A percentile compares a stretch with the other conserved stretches of the same genome.
These are phyloP conservation scores for Penicillium sclerotiorum DNA, from an alignment of 2,329 filamentous ascomycete species.

Conservation along the genomic window DNA sequence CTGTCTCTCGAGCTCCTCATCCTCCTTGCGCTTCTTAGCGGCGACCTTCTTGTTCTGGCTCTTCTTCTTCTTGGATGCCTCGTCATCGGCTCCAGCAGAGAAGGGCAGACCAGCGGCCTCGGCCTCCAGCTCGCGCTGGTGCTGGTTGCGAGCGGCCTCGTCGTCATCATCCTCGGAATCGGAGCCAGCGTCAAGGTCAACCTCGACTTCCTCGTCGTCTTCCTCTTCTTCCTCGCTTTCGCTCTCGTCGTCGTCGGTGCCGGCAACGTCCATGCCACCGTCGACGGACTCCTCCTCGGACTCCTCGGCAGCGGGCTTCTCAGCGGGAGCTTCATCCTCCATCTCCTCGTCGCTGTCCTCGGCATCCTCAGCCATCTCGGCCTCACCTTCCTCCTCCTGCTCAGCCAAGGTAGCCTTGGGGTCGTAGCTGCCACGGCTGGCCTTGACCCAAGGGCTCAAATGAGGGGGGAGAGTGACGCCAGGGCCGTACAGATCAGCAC, in stretches of 20 bases:
- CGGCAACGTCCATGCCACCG: constrained; percentile 23
- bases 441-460: constrained; percentile 92
- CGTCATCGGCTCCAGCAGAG: constrained; percentile 52
- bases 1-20: constrained; percentile 85
- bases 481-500: constrained; percentile 84
- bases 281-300: constrained; percentile 23
- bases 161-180: constrained; percentile 59
- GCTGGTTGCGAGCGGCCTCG: constrained; percentile 64
- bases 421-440: constrained; percentile 84
- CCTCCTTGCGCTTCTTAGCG: constrained; percentile 66
- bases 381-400: constrained; percentile 85
- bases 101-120: constrained; percentile 73
- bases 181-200: constrained; percentile 44
- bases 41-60: constrained; percentile 72
- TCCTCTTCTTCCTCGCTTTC: constrained; percentile 53
- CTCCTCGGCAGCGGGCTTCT: constrained; percentile 22
- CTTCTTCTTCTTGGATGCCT: constrained; percentile 68
- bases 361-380: constrained; percentile 67
- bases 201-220: constrained; percentile 54
- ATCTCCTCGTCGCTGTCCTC: constrained; percentile 48
- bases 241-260: constrained; percentile 36
- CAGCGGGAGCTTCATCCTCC: constrained; percentile 35
- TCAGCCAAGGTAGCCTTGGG: constrained; percentile 82
- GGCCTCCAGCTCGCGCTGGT: constrained; percentile 90
- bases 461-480: constrained; percentile 90